Base-by-base conservation (phyloP, 768 basidiomycete genomes). In the Agrocybe praecox region DNA sequence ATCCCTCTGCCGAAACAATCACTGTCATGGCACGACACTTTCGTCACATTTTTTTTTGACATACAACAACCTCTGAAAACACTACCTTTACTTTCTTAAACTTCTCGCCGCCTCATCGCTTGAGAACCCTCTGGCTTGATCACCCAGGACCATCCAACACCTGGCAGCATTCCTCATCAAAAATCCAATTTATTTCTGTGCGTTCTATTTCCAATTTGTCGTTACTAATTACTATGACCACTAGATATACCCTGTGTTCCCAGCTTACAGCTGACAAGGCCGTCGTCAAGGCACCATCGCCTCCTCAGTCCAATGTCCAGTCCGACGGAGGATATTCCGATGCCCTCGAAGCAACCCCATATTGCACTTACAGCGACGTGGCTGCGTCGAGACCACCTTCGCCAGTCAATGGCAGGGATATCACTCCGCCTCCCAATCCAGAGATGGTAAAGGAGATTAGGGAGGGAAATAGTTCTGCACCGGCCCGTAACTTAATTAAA, bases 71-170 rank as follows among this genome's bases (percentile, higher is more conserved):
- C 9, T 29, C 46, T n/a, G 29, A 43, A 34, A 22, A 23, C n/a
- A n/a, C 2, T 10, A 36, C 49, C 32, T 23, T 19, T 40, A n/a
- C 51, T 19, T 53, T 53, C 7, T 18, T 53, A 8, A 11, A 18
- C 33, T 51, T 46, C 29, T 40, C 24, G 52, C 43, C 22, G 24
- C 52, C 52, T 43, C 14, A 18, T 34, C 53, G 33, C 46, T 55
- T 40, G 53, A n/a, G 53, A 40, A 9, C n/a, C 7, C 46, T 40
- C 22, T 34, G 53, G 53, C 1, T 40, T 55, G 53, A 55, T 55
- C 53, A 55, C 53, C 53, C 46, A 46, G 46, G 29, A 24, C 53
- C 19, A 55, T n/a, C 53, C 53, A 55, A 46, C 36, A 47, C 19
- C 46, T 19, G 46, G 46, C 46, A 47, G 46, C 46, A 47, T 22